Evolutionary conservation across 768 basidiomycete species (phyloP), one percentile per base, ranked within the genome.

Genomic region (Hypsizygus marmoreus): DNA sequence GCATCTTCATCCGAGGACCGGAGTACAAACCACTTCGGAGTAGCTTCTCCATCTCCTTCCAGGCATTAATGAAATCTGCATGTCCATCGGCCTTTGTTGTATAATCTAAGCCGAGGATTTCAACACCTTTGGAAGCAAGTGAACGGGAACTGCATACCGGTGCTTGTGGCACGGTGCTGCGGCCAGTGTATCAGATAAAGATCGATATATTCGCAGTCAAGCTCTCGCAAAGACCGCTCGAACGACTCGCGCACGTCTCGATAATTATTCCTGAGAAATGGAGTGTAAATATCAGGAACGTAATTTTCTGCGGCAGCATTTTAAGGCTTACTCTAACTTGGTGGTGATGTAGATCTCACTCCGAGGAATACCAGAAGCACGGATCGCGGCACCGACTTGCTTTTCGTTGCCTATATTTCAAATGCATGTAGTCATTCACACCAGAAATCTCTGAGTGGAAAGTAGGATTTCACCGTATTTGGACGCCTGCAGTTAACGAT

Each of bases 341-440:
- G 79, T 80, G 5, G 76, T 77, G 9, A 81, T 52, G 56, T 71
- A 80, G 29, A 80, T 62, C 23, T 75, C 66, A 17, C 59, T 60
- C 32, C 76, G 67, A 4, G 75, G 70, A n/a, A 77, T 61, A 1
- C 67, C 69, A 19, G 73, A 75, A 14, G 67, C 73, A 10, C 70
- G 62, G 32, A 82, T 68, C 2, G 73, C 77, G 23, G 57, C 54
- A 4, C 79, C 75, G 17, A 79, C 77, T 9, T 58, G 50, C 50
- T 68, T 57, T 55, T 81, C 80, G 45, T 75, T 81, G 1, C 59
- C 73, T 67, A n/a, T n/a, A n/a, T n/a, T n/a, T n/a, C n/a, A n/a
- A n/a, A n/a, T n/a, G n/a, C n/a, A n/a, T n/a, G n/a, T n/a, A n/a
- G n/a, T n/a, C n/a, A n/a, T n/a, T n/a, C n/a, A n/a, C n/a, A n/a